Conservation (phyloP, 768 basidiomycete genomes). For the Hemileccinum rubropunctum region DNA sequence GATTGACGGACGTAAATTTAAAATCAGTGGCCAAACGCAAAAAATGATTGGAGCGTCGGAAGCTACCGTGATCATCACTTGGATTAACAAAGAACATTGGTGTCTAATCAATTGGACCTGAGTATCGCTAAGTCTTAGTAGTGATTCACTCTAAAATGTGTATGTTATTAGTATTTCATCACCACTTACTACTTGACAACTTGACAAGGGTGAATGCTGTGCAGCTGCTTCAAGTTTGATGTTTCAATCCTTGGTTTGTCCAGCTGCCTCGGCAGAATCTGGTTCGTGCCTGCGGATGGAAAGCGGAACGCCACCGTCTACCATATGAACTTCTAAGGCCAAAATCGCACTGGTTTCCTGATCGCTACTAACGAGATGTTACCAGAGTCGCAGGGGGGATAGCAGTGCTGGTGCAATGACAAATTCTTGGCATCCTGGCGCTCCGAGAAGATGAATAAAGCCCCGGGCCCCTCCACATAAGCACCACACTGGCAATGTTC, state of each 20-base stretch:
- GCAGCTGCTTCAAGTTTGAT: background rate
- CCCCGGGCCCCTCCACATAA: too few relatives aligned
- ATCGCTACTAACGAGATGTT: too few relatives aligned
- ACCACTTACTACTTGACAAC: background rate
- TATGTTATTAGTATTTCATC: conserved; percentile 29
- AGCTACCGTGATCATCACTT: background rate
- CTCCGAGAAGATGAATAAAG: too few relatives aligned
- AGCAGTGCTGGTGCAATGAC: background rate
- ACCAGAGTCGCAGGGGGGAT: too few relatives aligned
- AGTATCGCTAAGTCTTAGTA: conserved; percentile 6
- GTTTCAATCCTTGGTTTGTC: background rate
- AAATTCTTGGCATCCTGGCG: too few relatives aligned
- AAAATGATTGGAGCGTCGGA: conserved; percentile 25
- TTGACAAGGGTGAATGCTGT: too few relatives aligned
- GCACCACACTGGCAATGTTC: too few relatives aligned
- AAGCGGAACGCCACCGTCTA: background rate
- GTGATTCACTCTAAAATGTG: conserved; percentile 12
- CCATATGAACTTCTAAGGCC: too few relatives aligned
- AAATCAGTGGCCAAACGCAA: conserved; percentile 38
- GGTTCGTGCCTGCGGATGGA: background rate
- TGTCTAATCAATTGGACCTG: conserved; percentile 1
- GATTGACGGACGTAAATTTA: background rate
- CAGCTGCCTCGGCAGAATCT: too few relatives aligned
- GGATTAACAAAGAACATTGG: background rate
- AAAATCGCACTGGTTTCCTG: background rate